Conservation (phyloP, 1,139 yeast species). For the Saccharomyces hybrid region DNA sequence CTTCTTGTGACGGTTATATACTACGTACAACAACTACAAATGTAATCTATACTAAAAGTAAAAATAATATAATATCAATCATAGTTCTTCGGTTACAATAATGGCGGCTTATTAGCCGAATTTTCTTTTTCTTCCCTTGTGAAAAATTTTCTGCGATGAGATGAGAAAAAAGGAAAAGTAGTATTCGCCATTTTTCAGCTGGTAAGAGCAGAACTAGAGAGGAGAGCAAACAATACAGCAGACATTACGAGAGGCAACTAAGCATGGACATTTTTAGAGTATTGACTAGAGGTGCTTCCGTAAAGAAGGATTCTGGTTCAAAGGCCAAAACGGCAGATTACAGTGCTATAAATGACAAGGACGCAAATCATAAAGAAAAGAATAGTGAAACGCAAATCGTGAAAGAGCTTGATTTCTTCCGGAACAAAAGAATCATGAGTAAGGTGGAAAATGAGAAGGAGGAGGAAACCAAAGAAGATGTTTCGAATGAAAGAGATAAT, state of each 20-base stretch:
- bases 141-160: conserved; percentile 1
- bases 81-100: background rate
- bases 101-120: background rate
- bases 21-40: background rate
- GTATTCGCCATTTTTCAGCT: background rate
- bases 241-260: background rate
- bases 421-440: conserved; percentile 40
- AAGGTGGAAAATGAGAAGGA: conserved; percentile 21
- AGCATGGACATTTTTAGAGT: conserved; percentile 85
- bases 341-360: conserved; percentile 15
- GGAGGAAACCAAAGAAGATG: conserved; percentile 19
- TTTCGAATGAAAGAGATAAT: conserved; percentile 20
- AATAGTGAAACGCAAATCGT: conserved; percentile 41
- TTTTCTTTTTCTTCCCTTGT: background rate
- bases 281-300: conserved; percentile 74
- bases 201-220: background rate
- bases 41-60: background rate
- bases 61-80: background rate
- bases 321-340: conserved; percentile 25
- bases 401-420: conserved; percentile 65
- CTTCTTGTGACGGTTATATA: background rate
- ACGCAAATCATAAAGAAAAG: conserved; percentile 22
- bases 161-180: background rate
- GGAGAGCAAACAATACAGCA: background rate
- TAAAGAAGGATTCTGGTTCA: conserved; percentile 42